phyloP scores from a whole-genome alignment of 108 stramenopile genomes.

The Aurantiochytrium sp. region DNA sequence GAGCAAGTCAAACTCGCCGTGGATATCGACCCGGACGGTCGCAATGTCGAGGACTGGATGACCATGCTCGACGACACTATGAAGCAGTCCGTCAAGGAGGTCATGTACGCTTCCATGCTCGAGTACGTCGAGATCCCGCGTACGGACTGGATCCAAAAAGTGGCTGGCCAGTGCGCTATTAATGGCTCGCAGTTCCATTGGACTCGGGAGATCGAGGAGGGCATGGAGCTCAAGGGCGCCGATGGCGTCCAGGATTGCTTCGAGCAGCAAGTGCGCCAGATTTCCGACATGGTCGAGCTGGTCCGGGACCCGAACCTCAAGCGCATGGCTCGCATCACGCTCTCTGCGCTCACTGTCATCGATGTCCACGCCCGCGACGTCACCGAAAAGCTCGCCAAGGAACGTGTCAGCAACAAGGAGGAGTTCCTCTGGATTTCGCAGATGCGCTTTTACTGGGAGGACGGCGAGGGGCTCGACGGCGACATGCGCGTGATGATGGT shows the following conservation, averaged over 20 bases:
- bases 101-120: slow-evolving; percentile 27
- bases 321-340: slow-evolving; percentile 44
- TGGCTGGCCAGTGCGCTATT: slow-evolving; percentile 59
- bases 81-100: slow-evolving; percentile 47
- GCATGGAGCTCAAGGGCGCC: not conserved
- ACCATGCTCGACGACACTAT: slow-evolving; percentile 58
- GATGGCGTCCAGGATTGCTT: slow-evolving; percentile 34
- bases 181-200: slow-evolving; percentile 67
- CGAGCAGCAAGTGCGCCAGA: slow-evolving; percentile 49
- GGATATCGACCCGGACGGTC: slow-evolving; percentile 56
- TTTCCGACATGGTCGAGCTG: slow-evolving; percentile 60
- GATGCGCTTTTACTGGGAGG: slow-evolving; percentile 66
- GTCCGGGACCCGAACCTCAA: slow-evolving; percentile 58
- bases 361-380: slow-evolving; percentile 70
- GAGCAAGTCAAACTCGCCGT: slow-evolving; percentile 48
- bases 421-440: slow-evolving; percentile 54
- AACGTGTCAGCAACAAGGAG: slow-evolving; percentile 42
- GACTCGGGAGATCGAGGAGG: slow-evolving; percentile 56
- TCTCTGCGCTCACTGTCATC: slow-evolving; percentile 64
- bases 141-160: slow-evolving; percentile 62
- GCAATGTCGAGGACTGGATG: slow-evolving; percentile 68
- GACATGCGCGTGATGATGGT: slow-evolving; percentile 61
- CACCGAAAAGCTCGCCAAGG: slow-evolving; percentile 51
- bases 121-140: slow-evolving; percentile 51
- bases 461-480: slow-evolving; percentile 38